A percentile compares a stretch with the other conserved stretches of the same genome.
Evolutionary conservation across 106 monocot genomes (phyloP).

Genomic region (Ottelia alismoides): DNA sequence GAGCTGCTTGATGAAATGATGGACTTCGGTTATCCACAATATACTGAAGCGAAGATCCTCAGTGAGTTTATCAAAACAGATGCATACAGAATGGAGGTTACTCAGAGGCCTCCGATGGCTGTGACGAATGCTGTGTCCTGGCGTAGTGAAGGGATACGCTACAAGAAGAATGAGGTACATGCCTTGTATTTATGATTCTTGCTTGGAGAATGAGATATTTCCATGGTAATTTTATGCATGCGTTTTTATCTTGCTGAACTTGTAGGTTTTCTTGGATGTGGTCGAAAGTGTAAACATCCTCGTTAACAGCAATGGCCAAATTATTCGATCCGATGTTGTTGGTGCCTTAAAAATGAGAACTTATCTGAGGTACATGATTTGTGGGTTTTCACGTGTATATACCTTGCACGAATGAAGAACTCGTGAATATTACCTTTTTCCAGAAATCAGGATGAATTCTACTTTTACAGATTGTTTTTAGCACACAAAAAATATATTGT

Average conservation of each 20-base stretch:
- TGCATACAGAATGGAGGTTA: conserved; percentile 95
- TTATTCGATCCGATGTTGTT: conserved; percentile 95
- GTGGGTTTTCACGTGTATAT: too few species aligned
- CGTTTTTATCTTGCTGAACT: neutral
- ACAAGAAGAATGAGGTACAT: conserved; percentile 98
- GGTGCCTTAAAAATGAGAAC: conserved; percentile 99
- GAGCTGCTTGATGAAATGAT: conserved; percentile 96
- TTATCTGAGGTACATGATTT: conserved; percentile 95
- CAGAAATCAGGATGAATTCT: too few species aligned
- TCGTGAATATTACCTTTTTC: too few species aligned
- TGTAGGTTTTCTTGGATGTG: conserved; percentile 93
- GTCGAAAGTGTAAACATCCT: conserved; percentile 99
- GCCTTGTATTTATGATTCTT: conserved; percentile 4
- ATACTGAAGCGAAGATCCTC: conserved; percentile 88
- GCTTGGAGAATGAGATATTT: neutral
- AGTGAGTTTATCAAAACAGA: conserved; percentile 98
- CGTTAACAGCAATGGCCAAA: conserved; percentile 98
- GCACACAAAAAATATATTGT: too few species aligned
- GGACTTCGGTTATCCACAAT: conserved; percentile 98
- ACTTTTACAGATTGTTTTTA: too few species aligned
- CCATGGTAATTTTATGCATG: neutral
- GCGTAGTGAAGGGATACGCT: conserved; percentile 89
- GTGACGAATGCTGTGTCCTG: conserved; percentile 99
- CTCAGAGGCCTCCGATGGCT: conserved; percentile 94
- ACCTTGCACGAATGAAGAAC: too few species aligned